Evolutionary conservation across 768 basidiomycete genomes (phyloP).

Genomic region (Terana coerulea): DNA sequence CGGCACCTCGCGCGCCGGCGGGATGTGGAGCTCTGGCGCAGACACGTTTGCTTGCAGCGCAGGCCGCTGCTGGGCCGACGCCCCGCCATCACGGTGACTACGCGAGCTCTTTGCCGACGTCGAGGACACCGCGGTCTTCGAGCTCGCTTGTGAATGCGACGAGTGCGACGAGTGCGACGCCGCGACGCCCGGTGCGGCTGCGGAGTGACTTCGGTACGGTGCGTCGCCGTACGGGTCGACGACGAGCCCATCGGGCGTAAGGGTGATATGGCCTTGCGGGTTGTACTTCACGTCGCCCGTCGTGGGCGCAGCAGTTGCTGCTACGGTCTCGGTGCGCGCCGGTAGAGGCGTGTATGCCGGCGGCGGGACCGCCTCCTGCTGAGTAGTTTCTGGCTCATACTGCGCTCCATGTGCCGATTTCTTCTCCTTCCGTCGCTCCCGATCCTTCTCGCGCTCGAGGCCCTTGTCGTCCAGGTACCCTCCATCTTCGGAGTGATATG

Average conservation of each 20-base stretch:
- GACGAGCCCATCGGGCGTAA: not conserved
- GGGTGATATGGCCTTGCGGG: not conserved
- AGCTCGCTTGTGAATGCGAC: too few relatives aligned
- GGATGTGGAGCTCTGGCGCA: conserved; percentile 4
- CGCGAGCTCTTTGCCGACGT: too few relatives aligned
- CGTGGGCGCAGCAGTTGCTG: not conserved
- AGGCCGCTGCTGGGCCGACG: not conserved
- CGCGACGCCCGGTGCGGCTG: too few relatives aligned
- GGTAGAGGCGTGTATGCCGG: conserved; percentile 14
- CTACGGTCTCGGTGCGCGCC: not conserved
- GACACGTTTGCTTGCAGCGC: not conserved
- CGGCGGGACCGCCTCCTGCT: conserved; percentile 1
- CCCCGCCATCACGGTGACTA: too few relatives aligned
- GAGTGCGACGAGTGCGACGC: too few relatives aligned
- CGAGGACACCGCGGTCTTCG: too few relatives aligned
- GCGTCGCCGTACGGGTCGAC: too few relatives aligned
- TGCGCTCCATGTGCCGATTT: not conserved
- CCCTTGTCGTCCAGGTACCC: not conserved
- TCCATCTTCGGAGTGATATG: conserved; percentile 1
- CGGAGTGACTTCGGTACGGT: too few relatives aligned
- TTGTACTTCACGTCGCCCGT: not conserved
- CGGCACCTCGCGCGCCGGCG: not conserved
- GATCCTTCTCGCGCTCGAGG: not conserved
- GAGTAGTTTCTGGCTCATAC: too few relatives aligned
- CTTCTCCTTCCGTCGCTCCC: too few relatives aligned